Conservation (phyloP, 164 flowering plant species). For the Litsea cubeba region DNA sequence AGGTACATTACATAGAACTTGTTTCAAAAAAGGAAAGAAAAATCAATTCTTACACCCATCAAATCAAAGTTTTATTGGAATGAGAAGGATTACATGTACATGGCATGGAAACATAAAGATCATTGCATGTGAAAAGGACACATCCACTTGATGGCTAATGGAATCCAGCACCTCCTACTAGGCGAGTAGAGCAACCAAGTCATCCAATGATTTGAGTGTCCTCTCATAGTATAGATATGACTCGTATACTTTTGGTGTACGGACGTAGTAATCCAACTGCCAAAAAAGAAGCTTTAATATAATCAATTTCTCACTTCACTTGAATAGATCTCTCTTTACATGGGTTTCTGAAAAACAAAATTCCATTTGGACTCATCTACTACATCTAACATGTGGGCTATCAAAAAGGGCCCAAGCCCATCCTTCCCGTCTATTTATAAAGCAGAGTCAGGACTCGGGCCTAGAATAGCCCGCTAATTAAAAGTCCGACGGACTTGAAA, state of each 20-base stretch:
- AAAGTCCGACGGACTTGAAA: too few relatives aligned
- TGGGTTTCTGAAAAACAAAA: too few relatives aligned
- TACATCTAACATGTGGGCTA: too few relatives aligned
- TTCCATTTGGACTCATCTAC: too few relatives aligned
- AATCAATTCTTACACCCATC: background rate
- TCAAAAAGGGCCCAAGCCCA: too few relatives aligned
- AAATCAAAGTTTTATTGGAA: background rate
- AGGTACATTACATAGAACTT: background rate
- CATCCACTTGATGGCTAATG: background rate
- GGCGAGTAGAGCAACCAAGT: slow-evolving; percentile 55
- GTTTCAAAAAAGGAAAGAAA: background rate
- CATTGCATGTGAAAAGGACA: background rate
- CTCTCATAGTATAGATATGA: slow-evolving; percentile 82
- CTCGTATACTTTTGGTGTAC: slow-evolving; percentile 75
- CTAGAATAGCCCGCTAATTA: too few relatives aligned
- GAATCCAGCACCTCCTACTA: slow-evolving; percentile 3
- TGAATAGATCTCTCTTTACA: too few relatives aligned
- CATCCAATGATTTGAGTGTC: slow-evolving; percentile 75
- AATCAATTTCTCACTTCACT: too few relatives aligned
- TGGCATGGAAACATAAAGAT: background rate
- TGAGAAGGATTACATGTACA: background rate
- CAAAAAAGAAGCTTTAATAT: background rate
- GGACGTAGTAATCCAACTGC: slow-evolving; percentile 68
- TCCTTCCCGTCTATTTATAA: too few relatives aligned
- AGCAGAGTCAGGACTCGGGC: too few relatives aligned